Conservation (phyloP, 2,329 filamentous ascomycete species). For the Sphaerulina populicola region DNA sequence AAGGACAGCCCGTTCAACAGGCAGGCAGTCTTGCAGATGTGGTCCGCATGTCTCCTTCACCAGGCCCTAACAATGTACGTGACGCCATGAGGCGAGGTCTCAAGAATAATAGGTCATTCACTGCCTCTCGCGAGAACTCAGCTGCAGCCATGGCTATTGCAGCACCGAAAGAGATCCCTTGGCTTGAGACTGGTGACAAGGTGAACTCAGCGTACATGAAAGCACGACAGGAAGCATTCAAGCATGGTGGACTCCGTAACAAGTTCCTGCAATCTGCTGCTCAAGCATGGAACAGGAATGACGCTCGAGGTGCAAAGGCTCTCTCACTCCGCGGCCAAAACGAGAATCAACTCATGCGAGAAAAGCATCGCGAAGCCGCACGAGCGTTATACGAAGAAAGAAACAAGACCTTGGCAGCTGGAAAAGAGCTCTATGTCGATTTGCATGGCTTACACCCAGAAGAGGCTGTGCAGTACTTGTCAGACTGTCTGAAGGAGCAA, state of each 20-base stretch:
- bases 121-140: slow-evolving; percentile 63
- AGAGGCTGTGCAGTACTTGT: slow-evolving; percentile 90
- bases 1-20: slow-evolving; percentile 60
- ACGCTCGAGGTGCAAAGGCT: slow-evolving; percentile 90
- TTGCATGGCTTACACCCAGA: slow-evolving; percentile 97
- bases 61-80: slow-evolving; percentile 45
- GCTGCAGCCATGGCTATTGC: slow-evolving; percentile 74
- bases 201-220: slow-evolving; percentile 94
- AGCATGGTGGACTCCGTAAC: slow-evolving; percentile 90
- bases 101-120: slow-evolving; percentile 58
- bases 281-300: slow-evolving; percentile 97
- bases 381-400: slow-evolving; percentile 87
- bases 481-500: slow-evolving; percentile 79
- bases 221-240: slow-evolving; percentile 89
- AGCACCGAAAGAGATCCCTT: slow-evolving; percentile 84
- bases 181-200: slow-evolving; percentile 85
- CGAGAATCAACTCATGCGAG: slow-evolving; percentile 94
- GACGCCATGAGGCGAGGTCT: slow-evolving; percentile 46
- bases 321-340: slow-evolving; percentile 88
- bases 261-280: slow-evolving; percentile 96
- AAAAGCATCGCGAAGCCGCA: slow-evolving; percentile 90
- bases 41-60: slow-evolving; percentile 87
- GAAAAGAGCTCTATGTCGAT: slow-evolving; percentile 81
- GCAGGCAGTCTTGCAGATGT: slow-evolving; percentile 84
- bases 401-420: slow-evolving; percentile 57